phyloP scores from a whole-genome alignment of 78 protist species.

The Speleostelium caveatum region DNA sequence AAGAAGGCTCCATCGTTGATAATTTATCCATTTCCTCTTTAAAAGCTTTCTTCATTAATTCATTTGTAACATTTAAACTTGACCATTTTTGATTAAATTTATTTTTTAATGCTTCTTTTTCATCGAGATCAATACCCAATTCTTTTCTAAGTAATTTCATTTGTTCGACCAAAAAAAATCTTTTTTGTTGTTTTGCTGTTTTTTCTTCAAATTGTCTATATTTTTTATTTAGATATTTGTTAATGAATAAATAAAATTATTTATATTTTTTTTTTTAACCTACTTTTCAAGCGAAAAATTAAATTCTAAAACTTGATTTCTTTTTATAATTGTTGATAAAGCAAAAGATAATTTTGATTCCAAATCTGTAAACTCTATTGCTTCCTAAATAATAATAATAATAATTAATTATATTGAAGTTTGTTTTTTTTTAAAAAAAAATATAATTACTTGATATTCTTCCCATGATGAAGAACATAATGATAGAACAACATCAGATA shows the following conservation, averaged over 20 bases:
- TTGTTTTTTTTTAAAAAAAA: neutral
- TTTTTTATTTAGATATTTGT: too few relatives aligned
- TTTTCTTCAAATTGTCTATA: conserved; percentile 67
- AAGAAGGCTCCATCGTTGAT: conserved; percentile 52
- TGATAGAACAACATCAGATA: conserved; percentile 20
- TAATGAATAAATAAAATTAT: neutral
- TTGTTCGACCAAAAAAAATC: conserved; percentile 37
- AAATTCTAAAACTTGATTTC: conserved; percentile 25
- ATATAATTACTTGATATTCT: conserved; percentile 17
- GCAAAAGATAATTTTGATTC: conserved; percentile 13
- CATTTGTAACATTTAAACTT: neutral
- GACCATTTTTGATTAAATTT: conserved; percentile 55
- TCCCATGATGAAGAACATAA: neutral
- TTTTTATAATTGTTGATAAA: neutral
- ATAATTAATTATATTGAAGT: neutral
- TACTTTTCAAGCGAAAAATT: conserved; percentile 37
- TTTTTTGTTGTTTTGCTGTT: conserved; percentile 32
- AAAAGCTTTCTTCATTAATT: conserved; percentile 19
- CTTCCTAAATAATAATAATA: neutral
- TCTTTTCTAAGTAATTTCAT: conserved; percentile 46
- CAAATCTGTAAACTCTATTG: neutral
- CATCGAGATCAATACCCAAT: conserved; percentile 61
- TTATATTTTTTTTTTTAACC: neutral
- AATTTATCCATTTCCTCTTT: conserved; percentile 75
- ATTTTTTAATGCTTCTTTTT: conserved; percentile 49